These are phyloP conservation scores for Eragrostis tef DNA, from an alignment of 202 grass and related monocot genomes.

Conservation along the genomic window DNA sequence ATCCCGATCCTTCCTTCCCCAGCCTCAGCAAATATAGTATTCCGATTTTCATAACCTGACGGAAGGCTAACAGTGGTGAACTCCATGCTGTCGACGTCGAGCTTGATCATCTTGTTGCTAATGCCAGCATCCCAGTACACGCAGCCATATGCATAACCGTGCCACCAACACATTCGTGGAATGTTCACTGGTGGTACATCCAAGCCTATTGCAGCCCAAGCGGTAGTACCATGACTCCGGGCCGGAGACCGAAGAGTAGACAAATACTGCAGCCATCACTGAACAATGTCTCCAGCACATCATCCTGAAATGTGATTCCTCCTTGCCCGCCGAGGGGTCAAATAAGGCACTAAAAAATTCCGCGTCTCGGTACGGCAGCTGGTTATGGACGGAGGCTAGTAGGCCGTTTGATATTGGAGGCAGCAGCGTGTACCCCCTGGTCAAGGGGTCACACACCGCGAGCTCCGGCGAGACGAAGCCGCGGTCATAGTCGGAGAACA, in stretches of 20 bases:
- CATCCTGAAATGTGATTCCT: background rate
- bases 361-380: too few species aligned
- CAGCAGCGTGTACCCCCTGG: background rate
- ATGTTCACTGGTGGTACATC: too few species aligned
- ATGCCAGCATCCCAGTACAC: background rate
- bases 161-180: background rate
- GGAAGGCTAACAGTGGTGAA: too few species aligned
- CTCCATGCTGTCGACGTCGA: background rate
- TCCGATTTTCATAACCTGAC: background rate
- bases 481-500: too few species aligned
- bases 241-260: background rate
- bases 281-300: background rate
- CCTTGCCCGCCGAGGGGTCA: background rate
- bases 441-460: background rate
- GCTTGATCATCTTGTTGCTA: constrained; percentile 10
- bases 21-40: background rate
- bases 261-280: background rate
- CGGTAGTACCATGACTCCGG: background rate
- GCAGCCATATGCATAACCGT: constrained; percentile 1
- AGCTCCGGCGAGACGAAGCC: background rate
- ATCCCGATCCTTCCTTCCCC: background rate
- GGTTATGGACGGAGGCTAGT: background rate
- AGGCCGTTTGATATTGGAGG: background rate
- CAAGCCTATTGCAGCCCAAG: background rate
- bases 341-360: background rate